phyloP scores from a whole-genome alignment of 1,139 yeast genomes.

The Suhomyces bokatorum region DNA sequence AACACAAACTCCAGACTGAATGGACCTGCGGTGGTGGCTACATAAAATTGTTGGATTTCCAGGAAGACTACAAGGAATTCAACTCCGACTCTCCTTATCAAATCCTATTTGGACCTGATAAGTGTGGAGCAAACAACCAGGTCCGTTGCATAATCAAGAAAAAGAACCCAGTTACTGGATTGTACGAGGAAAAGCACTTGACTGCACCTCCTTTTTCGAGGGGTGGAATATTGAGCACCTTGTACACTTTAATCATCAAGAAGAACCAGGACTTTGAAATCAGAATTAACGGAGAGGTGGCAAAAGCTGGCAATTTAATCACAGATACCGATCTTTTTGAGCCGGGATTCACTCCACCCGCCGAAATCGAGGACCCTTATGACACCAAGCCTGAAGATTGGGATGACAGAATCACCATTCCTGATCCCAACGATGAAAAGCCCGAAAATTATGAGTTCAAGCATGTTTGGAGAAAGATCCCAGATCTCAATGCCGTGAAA shows the following conservation, averaged over 20 bases:
- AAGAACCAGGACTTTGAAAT: slow-evolving; percentile 71
- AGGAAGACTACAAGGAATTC: slow-evolving; percentile 44
- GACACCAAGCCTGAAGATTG: slow-evolving; percentile 75
- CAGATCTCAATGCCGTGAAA: slow-evolving; percentile 63
- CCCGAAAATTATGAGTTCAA: slow-evolving; percentile 82
- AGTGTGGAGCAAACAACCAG: slow-evolving; percentile 77
- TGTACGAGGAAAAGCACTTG: slow-evolving; percentile 68
- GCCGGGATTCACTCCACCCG: slow-evolving; percentile 68
- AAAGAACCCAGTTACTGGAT: slow-evolving; percentile 53
- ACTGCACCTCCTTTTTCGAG: slow-evolving; percentile 67
- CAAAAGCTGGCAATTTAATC: slow-evolving; percentile 65
- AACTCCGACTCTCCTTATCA: slow-evolving; percentile 70
- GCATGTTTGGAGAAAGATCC: slow-evolving; percentile 55
- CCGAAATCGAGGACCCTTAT: slow-evolving; percentile 57
- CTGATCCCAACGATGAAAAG: slow-evolving; percentile 65
- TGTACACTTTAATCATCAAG: slow-evolving; percentile 74
- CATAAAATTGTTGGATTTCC: slow-evolving; percentile 64
- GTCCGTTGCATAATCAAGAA: slow-evolving; percentile 74
- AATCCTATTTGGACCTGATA: slow-evolving; percentile 94
- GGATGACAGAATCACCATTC: slow-evolving; percentile 66
- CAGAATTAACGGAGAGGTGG: slow-evolving; percentile 76
- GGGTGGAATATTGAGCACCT: slow-evolving; percentile 54
- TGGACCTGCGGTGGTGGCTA: slow-evolving; percentile 88
- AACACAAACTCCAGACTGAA: slow-evolving; percentile 77
- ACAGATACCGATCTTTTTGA: slow-evolving; percentile 48